These are phyloP conservation scores for Fragilaria radians DNA, from an alignment of 108 stramenopile species.

Conservation along the genomic window DNA sequence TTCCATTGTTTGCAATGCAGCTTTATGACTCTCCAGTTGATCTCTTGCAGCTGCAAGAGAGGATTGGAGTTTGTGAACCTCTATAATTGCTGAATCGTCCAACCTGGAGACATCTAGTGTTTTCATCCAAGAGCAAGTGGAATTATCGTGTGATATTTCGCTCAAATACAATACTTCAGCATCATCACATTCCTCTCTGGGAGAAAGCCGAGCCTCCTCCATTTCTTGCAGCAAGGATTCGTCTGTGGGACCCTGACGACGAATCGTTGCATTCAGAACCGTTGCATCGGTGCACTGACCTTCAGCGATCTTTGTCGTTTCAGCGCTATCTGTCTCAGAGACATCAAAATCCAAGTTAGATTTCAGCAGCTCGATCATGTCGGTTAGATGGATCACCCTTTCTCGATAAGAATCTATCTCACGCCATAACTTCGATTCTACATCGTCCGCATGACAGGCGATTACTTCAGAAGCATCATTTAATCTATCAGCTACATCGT, in stretches of 20 bases:
- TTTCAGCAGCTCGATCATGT: background rate
- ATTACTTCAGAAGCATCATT: background rate
- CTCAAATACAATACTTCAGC: background rate
- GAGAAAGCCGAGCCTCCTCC: slow-evolving; percentile 1
- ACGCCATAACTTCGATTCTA: background rate
- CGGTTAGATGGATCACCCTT: background rate
- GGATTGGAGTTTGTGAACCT: background rate
- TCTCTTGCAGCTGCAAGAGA: background rate
- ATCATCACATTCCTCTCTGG: background rate
- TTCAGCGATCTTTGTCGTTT: background rate
- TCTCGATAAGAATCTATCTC: background rate
- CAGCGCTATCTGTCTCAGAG: background rate
- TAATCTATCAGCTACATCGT: no score
- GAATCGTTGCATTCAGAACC: slow-evolving; percentile 1
- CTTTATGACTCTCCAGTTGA: background rate
- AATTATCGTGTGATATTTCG: background rate
- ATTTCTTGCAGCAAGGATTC: slow-evolving; percentile 1
- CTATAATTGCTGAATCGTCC: background rate
- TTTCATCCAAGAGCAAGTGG: background rate
- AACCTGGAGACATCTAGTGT: background rate
- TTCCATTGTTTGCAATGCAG: background rate
- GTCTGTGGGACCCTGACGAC: background rate
- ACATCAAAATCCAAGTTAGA: background rate
- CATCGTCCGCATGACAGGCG: background rate
- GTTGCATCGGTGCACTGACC: background rate